Base-by-base conservation (phyloP, 441 rosid genomes). In the Pelargonium cotyledonis region DNA sequence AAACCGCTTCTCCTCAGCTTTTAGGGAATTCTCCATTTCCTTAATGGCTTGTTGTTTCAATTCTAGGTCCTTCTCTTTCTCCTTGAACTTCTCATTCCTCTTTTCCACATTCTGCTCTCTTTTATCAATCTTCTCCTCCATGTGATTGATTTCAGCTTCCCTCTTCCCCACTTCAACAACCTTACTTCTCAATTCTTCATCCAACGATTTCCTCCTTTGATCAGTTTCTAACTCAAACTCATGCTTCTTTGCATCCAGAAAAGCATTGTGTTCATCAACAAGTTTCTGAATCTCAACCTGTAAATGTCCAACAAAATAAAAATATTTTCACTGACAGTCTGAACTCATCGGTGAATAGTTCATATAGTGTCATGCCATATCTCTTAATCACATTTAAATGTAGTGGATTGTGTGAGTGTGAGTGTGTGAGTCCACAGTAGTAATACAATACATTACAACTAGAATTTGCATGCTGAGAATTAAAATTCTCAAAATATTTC, bases 171-270 rank as follows among this genome's bases (percentile, higher is more conserved):
- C 73, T 66, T 90, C 94, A 66, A 63, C 62, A 73, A 83, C 82
- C 79, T 81, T 91, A 83, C 79, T 82, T 81, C 79, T 91, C 71
- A 90, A 70, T 47, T 88, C 89, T 69, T 85, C 94, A 35, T 95
- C 88, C 12, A 89, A 41, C 65, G 85, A 78, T 76, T 85, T 95
- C 68, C 94, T 86, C 86, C 85, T 92, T 65, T 79, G 80, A 55
- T 87, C 96, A 81, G 82, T 76, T 80, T 92, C 97, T 78, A 88
- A 57, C 72, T 91, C 97, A 76, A 91, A 87, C 68, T 86, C 94
- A 19, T 67, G 84, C 80, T 77, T 81, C 78, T 85, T 81, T 63
- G 81, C 88, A 67, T 90, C 97, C 79, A 95, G 63, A 71, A 81
- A 79, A 62, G 85, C 83, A 81, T 84, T 77, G 73, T 95, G 96